A percentile compares a stretch with the other conserved stretches of the same genome.
Conservation (phyloP, 306 rosid species). For the Cicer chorassanicum region DNA sequence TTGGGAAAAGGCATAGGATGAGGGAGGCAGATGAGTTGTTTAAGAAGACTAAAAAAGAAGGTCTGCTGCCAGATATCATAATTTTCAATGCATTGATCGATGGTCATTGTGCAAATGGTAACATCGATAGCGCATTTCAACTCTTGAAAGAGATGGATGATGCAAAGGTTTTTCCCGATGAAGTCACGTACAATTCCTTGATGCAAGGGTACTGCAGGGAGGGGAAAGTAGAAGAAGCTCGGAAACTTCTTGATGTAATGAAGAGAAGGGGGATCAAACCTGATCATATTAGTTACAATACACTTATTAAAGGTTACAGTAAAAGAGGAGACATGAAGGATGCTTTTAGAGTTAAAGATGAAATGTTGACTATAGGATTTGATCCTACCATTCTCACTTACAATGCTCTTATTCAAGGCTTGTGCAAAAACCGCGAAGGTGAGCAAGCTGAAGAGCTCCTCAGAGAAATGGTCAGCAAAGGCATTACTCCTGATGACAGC, state of each 20-base stretch:
- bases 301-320: constrained; percentile 86
- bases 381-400: constrained; percentile 87
- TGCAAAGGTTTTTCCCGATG: constrained; percentile 72
- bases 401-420: constrained; percentile 82
- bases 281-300: constrained; percentile 81
- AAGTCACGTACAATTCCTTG: constrained; percentile 81
- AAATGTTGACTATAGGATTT: constrained; percentile 77
- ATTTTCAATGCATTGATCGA: constrained; percentile 81
- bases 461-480: constrained; percentile 75
- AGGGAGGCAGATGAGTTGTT: constrained; percentile 74
- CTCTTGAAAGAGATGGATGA: constrained; percentile 75
- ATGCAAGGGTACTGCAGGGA: constrained; percentile 86
- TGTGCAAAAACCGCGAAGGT: constrained; percentile 72
- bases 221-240: constrained; percentile 90
- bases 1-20: constrained; percentile 71
- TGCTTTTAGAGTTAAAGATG: constrained; percentile 78
- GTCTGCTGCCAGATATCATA: constrained; percentile 69
- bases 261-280: constrained; percentile 85
- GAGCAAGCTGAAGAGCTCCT: constrained; percentile 85
- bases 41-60: constrained; percentile 56
- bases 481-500: constrained; percentile 79
- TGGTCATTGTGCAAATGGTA: constrained; percentile 76
- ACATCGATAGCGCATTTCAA: constrained; percentile 60
- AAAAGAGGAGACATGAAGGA: constrained; percentile 75
- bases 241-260: constrained; percentile 74